Evolutionary conservation across 257 asterid species (phyloP), one percentile per base, ranked within the genome.

Genomic region (Nicotiana otophora): DNA sequence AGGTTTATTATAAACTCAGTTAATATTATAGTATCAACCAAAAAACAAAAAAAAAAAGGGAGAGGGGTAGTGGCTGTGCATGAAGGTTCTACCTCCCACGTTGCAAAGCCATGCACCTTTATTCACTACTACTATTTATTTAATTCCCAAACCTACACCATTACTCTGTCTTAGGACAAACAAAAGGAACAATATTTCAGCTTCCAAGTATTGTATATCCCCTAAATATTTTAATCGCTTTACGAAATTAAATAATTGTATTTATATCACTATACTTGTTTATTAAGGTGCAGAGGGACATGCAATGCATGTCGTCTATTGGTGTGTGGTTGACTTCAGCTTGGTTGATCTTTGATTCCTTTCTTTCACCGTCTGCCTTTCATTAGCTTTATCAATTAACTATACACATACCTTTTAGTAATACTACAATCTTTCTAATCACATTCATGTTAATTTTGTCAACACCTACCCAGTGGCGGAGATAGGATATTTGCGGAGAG

Each of bases 81-180:
- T 74, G 80, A 74, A 48, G 62, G 26, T 26, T 57, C 63, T 19
- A 57, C 63, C 60, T 57, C 26, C 62, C 80, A 74, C 61, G 79
- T 74, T 48, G 62, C 79, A 14, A 26, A 1, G 79, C 62, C 79
- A 74, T 74, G 79, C 79, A 74, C 79, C 79, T 74, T 48, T 74
- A 20, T 74, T 8, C 39, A 46, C 61, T n/a, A n/a, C n/a, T 28
- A 1, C 30, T 72, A 72, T 72, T 72, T 23, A 42, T 42, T n/a
- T 70, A 63, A 28, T 28, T 15, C 12, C 55, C 77, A 69, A 69
- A 4, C 4, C 5, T 54, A 17, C 7, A 28, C 30, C 54, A 34
- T 68, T n/a, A 69, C 54, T 66, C 19, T 19, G 16, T 67, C 46
- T 67, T 17, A 20, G 28, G 10, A 17, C 28, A 33, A 67, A 67